Conservation (phyloP, 1,284 basidiomycete genomes). For the Volvariella volvacea region DNA sequence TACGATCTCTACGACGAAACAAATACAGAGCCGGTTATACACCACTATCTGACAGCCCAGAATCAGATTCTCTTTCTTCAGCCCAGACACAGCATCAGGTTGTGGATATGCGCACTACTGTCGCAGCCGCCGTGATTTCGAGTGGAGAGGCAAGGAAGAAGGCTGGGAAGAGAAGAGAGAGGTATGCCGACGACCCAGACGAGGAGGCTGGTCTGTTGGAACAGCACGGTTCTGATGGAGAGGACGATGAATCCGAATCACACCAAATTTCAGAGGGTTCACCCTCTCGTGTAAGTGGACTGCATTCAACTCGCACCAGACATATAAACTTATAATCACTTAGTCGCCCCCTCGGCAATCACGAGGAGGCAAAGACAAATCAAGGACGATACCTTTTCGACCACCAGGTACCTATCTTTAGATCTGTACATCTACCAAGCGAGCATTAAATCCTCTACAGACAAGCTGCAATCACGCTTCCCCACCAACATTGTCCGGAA, state of each 20-base stretch:
- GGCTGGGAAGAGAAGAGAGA: constrained; percentile 36
- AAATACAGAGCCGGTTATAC: constrained; percentile 41
- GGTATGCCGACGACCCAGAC: constrained; percentile 55
- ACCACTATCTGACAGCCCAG: constrained; percentile 33
- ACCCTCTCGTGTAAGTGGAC: neutral
- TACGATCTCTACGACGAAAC: constrained; percentile 51
- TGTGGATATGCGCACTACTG: neutral
- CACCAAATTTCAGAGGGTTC: constrained; percentile 15
- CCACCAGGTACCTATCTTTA: constrained; percentile 50
- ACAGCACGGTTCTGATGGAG: constrained; percentile 15
- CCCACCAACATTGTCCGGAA: constrained; percentile 91
- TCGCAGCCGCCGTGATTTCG: neutral
- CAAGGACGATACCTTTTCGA: constrained; percentile 72
- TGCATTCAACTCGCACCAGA: neutral
- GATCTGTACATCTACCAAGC: neutral
- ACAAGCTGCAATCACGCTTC: constrained; percentile 62
- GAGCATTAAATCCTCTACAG: constrained; percentile 23
- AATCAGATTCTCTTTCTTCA: constrained; percentile 15
- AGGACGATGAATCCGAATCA: constrained; percentile 16
- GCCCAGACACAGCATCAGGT: constrained; percentile 2
- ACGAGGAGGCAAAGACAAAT: constrained; percentile 50
- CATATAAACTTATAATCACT: neutral
- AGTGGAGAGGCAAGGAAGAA: neutral
- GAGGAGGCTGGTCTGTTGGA: constrained; percentile 45
- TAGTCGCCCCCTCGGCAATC: neutral